Evolutionary conservation across 805 yeast genomes (phyloP).

Genomic region (Torulaspora quercuum): DNA sequence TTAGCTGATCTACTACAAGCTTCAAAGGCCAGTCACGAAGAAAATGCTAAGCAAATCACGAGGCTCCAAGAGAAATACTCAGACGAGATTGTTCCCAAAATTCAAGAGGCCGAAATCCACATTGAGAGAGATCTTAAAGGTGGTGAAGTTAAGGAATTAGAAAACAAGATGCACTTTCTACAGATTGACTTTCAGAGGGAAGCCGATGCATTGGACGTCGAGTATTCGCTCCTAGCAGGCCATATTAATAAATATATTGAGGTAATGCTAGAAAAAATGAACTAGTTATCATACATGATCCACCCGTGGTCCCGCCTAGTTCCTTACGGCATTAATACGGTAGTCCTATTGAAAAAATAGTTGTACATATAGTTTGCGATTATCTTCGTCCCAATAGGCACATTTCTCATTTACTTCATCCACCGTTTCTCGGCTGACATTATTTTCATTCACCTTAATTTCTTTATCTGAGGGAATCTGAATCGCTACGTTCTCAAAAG

Average conservation of each 20-base stretch:
- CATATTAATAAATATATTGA: constrained; percentile 50
- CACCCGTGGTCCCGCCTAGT: too few species aligned
- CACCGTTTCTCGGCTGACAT: constrained; percentile 37
- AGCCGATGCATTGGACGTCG: constrained; percentile 49
- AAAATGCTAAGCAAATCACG: constrained; percentile 44
- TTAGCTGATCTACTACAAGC: constrained; percentile 48
- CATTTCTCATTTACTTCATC: constrained; percentile 41
- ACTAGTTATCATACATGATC: too few species aligned
- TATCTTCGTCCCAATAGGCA: constrained; percentile 72
- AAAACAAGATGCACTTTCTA: constrained; percentile 34
- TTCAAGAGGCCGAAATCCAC: constrained; percentile 46
- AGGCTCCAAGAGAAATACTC: constrained; percentile 47
- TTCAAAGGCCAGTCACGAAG: constrained; percentile 43
- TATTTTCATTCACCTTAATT: constrained; percentile 39
- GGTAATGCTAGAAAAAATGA: constrained; percentile 23
- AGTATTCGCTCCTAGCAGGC: constrained; percentile 51
- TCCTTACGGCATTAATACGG: too few species aligned
- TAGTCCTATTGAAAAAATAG: constrained; percentile 44
- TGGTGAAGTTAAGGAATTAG: constrained; percentile 41
- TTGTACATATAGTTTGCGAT: constrained; percentile 67
- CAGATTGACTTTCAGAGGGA: constrained; percentile 50
- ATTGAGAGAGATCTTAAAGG: constrained; percentile 39
- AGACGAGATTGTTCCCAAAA: constrained; percentile 47
- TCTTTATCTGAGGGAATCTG: constrained; percentile 61
- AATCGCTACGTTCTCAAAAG: constrained; percentile 77